Evolutionary conservation across 2,329 filamentous ascomycete species (phyloP).

Genomic region (Aspergillus sp.): DNA sequence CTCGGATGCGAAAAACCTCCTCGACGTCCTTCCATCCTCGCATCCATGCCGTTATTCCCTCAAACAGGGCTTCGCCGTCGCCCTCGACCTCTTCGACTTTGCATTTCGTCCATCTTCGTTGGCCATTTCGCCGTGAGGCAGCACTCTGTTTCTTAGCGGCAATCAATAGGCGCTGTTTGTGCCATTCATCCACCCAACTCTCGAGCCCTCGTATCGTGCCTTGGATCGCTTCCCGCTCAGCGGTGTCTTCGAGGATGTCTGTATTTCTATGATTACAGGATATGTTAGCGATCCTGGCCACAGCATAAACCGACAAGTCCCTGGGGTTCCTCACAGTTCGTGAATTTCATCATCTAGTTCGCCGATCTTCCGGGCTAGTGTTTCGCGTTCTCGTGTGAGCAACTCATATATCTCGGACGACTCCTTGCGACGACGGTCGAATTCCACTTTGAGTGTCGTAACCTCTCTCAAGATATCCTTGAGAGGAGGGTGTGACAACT

Average conservation of each 20-base stretch:
- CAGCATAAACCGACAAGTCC: background rate
- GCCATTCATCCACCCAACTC: constrained; percentile 34
- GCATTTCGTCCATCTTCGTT: constrained; percentile 22
- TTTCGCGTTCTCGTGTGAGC: constrained; percentile 60
- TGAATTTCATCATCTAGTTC: constrained; percentile 61
- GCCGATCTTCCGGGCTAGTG: constrained; percentile 60
- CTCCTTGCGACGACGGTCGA: constrained; percentile 32
- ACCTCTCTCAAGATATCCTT: constrained; percentile 29
- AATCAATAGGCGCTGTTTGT: constrained; percentile 24
- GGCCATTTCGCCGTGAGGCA: constrained; percentile 15
- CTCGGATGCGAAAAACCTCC: constrained; percentile 45
- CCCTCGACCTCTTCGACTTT: constrained; percentile 20
- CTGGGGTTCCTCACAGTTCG: constrained; percentile 53
- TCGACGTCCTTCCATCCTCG: constrained; percentile 47
- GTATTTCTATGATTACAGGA: constrained; percentile 23
- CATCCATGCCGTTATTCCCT: constrained; percentile 47
- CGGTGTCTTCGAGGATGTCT: constrained; percentile 35
- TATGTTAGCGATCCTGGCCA: background rate
- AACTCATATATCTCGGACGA: constrained; percentile 63
- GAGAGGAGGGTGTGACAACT: constrained; percentile 23
- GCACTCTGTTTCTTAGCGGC: constrained; percentile 4
- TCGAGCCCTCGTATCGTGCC: constrained; percentile 41
- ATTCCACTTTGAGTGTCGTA: constrained; percentile 26
- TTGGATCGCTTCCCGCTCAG: constrained; percentile 39
- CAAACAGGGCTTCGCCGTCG: constrained; percentile 35